phyloP scores from a whole-genome alignment of 257 asterid species.

The Catharanthus roseus region DNA sequence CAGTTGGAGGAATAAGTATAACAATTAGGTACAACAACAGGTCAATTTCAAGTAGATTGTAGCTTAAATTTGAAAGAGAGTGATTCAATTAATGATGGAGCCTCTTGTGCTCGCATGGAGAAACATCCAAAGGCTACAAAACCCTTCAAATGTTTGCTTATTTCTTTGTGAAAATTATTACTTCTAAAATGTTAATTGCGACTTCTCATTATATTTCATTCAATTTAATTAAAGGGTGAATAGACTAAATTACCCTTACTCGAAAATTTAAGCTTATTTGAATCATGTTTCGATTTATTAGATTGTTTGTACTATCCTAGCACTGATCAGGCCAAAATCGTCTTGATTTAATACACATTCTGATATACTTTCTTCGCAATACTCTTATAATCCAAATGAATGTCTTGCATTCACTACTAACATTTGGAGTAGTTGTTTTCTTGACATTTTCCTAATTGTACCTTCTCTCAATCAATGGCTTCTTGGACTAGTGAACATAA shows the following conservation, averaged over 20 bases:
- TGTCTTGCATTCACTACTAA: too few relatives aligned
- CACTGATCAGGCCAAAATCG: too few relatives aligned
- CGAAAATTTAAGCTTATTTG: too few relatives aligned
- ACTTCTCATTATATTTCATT: too few relatives aligned
- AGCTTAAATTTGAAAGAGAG: constrained; percentile 9
- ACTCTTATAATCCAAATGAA: not conserved
- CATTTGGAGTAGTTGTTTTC: not conserved
- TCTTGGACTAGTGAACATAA: not conserved
- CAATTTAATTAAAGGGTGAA: too few relatives aligned
- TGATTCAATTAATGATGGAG: constrained; percentile 35
- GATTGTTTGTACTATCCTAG: too few relatives aligned
- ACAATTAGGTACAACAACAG: constrained; percentile 31
- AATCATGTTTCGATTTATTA: too few relatives aligned
- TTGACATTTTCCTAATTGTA: not conserved
- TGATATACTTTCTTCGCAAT: too few relatives aligned
- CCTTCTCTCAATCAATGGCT: not conserved
- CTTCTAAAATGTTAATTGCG: constrained; percentile 1
- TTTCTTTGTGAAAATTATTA: constrained; percentile 4
- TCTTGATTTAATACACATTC: too few relatives aligned
- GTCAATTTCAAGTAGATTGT: constrained; percentile 18
- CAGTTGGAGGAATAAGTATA: constrained; percentile 15
- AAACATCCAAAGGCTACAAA: constrained; percentile 24
- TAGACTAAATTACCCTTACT: too few relatives aligned
- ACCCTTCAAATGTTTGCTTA: constrained; percentile 19
- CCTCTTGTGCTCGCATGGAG: constrained; percentile 43